Evolutionary conservation across 176 grass and related monocot species (phyloP).

Genomic region (Avena atlantica): DNA sequence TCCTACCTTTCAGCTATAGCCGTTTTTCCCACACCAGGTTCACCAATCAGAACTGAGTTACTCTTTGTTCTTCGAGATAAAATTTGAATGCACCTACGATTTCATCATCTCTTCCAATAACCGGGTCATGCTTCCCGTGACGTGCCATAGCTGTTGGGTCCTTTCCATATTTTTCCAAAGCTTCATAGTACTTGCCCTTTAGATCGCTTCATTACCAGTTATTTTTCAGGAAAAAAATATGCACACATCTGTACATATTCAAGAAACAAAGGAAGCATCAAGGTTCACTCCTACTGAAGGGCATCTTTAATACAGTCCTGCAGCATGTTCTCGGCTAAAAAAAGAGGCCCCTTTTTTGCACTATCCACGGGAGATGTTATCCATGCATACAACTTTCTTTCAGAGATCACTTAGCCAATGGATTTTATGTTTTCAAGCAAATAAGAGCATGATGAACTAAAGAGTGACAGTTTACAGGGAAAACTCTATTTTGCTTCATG

Average conservation of each 20-base stretch:
- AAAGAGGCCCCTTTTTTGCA: background rate
- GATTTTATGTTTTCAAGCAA: background rate
- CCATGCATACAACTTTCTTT: background rate
- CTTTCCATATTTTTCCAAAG: constrained; percentile 96
- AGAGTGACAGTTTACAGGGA: background rate
- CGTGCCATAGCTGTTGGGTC: constrained; percentile 95
- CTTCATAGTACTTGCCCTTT: constrained; percentile 86
- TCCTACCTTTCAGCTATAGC: constrained; percentile 96
- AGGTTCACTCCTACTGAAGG: background rate
- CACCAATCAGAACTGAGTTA: constrained; percentile 97
- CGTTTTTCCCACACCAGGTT: constrained; percentile 98
- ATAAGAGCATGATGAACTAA: background rate
- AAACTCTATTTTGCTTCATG: background rate
- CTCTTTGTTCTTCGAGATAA: constrained; percentile 96
- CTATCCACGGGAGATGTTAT: background rate
- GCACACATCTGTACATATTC: background rate
- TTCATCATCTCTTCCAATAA: constrained; percentile 98
- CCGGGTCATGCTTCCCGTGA: constrained; percentile 96
- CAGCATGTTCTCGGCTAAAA: background rate
- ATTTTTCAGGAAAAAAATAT: background rate
- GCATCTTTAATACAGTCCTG: background rate
- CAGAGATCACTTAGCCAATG: background rate
- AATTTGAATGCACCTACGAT: constrained; percentile 99
- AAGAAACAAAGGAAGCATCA: constrained; percentile 4
- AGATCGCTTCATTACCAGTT: background rate